phyloP scores from a whole-genome alignment of 1,284 basidiomycete genomes.

The Athelia sp. region DNA sequence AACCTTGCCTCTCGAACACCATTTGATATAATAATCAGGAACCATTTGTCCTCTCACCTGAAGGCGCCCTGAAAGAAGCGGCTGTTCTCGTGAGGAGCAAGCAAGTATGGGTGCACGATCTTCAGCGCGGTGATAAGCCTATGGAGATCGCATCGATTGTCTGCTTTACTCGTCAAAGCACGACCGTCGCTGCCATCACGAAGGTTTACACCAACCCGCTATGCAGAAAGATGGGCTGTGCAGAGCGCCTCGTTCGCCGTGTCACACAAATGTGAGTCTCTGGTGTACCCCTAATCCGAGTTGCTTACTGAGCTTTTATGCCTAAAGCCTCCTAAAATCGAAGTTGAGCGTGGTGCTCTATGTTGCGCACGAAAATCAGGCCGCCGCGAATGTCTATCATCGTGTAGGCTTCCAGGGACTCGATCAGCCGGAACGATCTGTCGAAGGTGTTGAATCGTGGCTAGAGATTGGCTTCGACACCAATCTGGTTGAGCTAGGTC shows the following conservation, averaged over 20 bases:
- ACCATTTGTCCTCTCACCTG: slow-evolving; percentile 45
- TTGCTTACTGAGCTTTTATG: slow-evolving; percentile 5
- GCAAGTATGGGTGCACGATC: slow-evolving; percentile 59
- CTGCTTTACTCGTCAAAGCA: slow-evolving; percentile 52
- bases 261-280: slow-evolving; percentile 33
- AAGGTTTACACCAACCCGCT: slow-evolving; percentile 57
- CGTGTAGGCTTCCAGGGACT: slow-evolving; percentile 46
- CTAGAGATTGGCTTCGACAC: slow-evolving; percentile 47
- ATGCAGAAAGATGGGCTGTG: slow-evolving; percentile 48
- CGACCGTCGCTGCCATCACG: slow-evolving; percentile 51
- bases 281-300: slow-evolving; percentile 1
- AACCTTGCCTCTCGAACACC: no score
- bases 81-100: slow-evolving; percentile 36
- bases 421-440: slow-evolving; percentile 12
- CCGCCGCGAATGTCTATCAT: slow-evolving; percentile 37
- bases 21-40: slow-evolving; percentile 35
- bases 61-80: slow-evolving; percentile 47
- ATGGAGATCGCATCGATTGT: slow-evolving; percentile 57
- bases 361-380: slow-evolving; percentile 40
- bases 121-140: slow-evolving; percentile 16
- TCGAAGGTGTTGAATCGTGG: slow-evolving; percentile 36
- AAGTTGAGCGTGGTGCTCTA: slow-evolving; percentile 42
- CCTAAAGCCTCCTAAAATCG: slow-evolving; percentile 23
- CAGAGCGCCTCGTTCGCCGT: slow-evolving; percentile 42
- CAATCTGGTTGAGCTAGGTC: slow-evolving; percentile 31